Evolutionary conservation across 169 alveolate species (phyloP).

Genomic region (Babesia divergens): DNA sequence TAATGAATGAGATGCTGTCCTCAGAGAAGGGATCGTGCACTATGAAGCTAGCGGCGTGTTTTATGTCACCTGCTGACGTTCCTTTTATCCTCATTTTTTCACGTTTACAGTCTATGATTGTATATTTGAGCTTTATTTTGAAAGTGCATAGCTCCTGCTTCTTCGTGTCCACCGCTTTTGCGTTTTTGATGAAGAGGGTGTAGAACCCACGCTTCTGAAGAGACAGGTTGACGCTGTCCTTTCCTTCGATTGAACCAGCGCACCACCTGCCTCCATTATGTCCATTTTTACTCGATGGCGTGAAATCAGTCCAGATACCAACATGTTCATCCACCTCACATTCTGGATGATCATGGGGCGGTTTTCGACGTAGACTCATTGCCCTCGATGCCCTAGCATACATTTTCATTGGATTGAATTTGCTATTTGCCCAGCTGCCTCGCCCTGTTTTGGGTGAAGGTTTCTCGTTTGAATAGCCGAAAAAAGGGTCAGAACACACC

Average conservation of each 20-base stretch:
- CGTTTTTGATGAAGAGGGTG: constrained; percentile 37
- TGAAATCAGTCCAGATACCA: constrained; percentile 10
- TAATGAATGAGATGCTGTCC: constrained; percentile 5
- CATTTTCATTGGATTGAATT: background rate
- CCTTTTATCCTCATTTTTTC: background rate
- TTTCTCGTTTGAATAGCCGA: background rate
- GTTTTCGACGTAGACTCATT: background rate
- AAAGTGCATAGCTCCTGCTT: constrained; percentile 16
- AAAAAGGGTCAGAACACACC: background rate
- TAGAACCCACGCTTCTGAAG: constrained; percentile 54
- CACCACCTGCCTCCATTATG: background rate
- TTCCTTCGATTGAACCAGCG: background rate
- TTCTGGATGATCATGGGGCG: background rate
- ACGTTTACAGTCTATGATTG: constrained; percentile 10
- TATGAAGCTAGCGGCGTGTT: background rate
- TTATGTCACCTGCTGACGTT: background rate
- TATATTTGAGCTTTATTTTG: constrained; percentile 36
- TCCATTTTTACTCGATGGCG: background rate
- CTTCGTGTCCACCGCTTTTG: constrained; percentile 21
- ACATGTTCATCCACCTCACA: background rate
- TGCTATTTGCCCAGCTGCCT: background rate
- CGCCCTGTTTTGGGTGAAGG: background rate
- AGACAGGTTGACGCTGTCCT: constrained; percentile 8
- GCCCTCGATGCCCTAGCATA: background rate
- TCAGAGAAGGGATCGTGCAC: constrained; percentile 10